Evolutionary conservation across 2,329 filamentous ascomycete genomes (phyloP).

Genomic region (Sporothrix brunneoviolacea): DNA sequence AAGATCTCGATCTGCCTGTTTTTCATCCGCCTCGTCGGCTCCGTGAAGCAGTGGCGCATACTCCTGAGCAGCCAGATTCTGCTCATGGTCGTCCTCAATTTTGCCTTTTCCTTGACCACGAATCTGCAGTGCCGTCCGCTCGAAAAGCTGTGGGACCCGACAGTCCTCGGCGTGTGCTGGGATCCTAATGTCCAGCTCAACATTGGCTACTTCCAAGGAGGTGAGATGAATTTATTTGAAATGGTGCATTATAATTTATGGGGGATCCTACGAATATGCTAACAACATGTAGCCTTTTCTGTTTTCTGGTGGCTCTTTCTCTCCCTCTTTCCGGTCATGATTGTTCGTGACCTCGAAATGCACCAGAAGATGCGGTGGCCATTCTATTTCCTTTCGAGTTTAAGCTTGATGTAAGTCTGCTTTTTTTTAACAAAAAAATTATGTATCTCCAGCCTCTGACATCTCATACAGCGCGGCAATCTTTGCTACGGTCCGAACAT

Average conservation of each 20-base stretch:
- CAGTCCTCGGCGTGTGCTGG: constrained; percentile 27
- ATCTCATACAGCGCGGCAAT: constrained; percentile 23
- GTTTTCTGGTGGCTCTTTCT: constrained; percentile 32
- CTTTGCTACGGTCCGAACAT: constrained; percentile 29
- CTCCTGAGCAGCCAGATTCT: constrained; percentile 26
- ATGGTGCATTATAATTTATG: neutral
- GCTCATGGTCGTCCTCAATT: constrained; percentile 27
- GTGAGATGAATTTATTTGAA: constrained; percentile 10
- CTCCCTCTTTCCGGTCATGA: constrained; percentile 28
- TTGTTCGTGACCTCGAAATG: constrained; percentile 26
- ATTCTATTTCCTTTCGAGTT: constrained; percentile 28
- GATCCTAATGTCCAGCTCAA: constrained; percentile 26
- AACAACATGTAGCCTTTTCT: constrained; percentile 25
- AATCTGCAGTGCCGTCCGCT: constrained; percentile 33
- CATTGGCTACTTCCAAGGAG: constrained; percentile 31
- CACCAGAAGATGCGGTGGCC: constrained; percentile 26
- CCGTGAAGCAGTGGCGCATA: constrained; percentile 25
- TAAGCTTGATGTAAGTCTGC: constrained; percentile 25
- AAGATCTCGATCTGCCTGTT: constrained; percentile 33
- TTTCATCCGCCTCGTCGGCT: constrained; percentile 27
- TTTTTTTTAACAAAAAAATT: too few relatives aligned
- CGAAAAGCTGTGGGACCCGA: constrained; percentile 30
- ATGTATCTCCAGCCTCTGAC: neutral
- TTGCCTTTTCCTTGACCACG: constrained; percentile 27
- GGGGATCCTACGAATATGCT: neutral